phyloP scores from a whole-genome alignment of 1,284 basidiomycete genomes.

The Irpex sp. region DNA sequence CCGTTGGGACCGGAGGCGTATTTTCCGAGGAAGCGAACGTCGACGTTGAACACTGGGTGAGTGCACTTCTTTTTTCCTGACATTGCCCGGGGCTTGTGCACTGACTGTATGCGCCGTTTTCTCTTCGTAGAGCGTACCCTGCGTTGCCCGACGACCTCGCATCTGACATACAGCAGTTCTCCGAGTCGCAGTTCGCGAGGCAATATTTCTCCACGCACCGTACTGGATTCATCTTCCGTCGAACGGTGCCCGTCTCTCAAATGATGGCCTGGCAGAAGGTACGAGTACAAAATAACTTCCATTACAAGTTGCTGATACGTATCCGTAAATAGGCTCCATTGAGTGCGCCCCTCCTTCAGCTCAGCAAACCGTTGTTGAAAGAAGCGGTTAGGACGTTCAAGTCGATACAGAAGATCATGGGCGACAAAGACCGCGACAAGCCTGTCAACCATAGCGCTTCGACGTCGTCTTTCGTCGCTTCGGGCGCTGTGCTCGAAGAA shows the following conservation, averaged over 20 bases:
- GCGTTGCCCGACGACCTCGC: slow-evolving; percentile 75
- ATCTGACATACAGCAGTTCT: slow-evolving; percentile 81
- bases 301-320: too few species aligned
- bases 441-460: slow-evolving; percentile 59
- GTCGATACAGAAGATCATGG: slow-evolving; percentile 88
- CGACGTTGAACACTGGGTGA: slow-evolving; percentile 64
- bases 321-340: slow-evolving; percentile 49
- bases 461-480: slow-evolving; percentile 45
- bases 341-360: slow-evolving; percentile 66
- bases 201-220: slow-evolving; percentile 88
- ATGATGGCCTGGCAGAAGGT: slow-evolving; percentile 92
- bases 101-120: neutral
- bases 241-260: slow-evolving; percentile 75
- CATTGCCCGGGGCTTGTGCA: neutral
- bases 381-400: slow-evolving; percentile 85
- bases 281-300: slow-evolving; percentile 3
- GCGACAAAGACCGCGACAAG: slow-evolving; percentile 66
- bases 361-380: slow-evolving; percentile 57
- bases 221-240: slow-evolving; percentile 78
- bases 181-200: slow-evolving; percentile 77
- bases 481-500: slow-evolving; percentile 62
- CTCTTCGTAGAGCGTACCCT: slow-evolving; percentile 52
- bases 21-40: slow-evolving; percentile 17
- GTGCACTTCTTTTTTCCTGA: slow-evolving; percentile 16
- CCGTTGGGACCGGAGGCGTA: neutral